phyloP scores from a whole-genome alignment of 164 flowering plant genomes.

The grape (Vitis vinifera) region DNA sequence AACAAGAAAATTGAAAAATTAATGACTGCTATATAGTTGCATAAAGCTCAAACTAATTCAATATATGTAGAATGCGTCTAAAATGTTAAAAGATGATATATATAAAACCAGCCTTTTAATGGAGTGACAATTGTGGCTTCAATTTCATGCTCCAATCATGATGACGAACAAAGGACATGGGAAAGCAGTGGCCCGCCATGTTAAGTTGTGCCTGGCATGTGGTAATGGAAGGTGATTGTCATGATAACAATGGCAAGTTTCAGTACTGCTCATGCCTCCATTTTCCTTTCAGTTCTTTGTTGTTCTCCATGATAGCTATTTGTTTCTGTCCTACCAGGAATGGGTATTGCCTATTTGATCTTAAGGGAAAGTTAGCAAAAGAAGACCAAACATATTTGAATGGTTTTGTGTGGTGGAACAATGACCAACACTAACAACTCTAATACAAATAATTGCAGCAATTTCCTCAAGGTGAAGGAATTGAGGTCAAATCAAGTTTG shows the following conservation, averaged over 20 bases:
- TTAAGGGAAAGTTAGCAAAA: no score
- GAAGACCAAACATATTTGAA: no score
- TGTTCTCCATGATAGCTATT: neutral
- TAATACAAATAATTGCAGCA: no score
- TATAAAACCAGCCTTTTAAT: neutral
- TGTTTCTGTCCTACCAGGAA: neutral
- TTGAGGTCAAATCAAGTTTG: no score
- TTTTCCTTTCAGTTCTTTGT: neutral
- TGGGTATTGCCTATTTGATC: neutral
- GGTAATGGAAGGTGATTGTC: neutral
- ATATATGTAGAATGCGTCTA: neutral
- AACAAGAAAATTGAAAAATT: neutral
- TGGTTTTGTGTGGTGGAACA: no score
- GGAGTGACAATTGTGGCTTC: neutral
- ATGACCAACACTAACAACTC: no score
- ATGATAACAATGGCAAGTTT: neutral
- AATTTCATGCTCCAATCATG: constrained; percentile 3
- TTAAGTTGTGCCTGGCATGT: neutral
- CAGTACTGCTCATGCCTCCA: neutral
- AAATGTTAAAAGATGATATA: neutral
- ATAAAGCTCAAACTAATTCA: neutral
- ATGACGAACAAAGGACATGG: constrained; percentile 2
- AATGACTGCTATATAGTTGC: neutral
- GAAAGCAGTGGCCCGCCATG: neutral
- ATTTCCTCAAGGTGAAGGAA: no score